Evolutionary conservation across 2,329 filamentous ascomycete genomes (phyloP).

Genomic region (Colletotrichum camelliae): DNA sequence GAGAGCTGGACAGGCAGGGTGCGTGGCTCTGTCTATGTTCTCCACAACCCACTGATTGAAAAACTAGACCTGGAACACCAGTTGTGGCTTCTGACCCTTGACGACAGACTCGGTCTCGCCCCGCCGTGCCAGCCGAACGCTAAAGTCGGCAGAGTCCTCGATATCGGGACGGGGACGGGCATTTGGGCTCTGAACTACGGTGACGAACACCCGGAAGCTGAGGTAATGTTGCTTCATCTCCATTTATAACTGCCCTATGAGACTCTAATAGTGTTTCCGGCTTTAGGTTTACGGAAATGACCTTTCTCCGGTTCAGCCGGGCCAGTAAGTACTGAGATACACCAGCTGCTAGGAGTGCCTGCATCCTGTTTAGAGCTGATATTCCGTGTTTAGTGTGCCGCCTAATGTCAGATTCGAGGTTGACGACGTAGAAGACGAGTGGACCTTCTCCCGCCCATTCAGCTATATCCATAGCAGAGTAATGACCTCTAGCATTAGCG

Average conservation of each 20-base stretch:
- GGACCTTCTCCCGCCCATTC: conserved; percentile 35
- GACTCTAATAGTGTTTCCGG: no score
- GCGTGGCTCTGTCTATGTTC: no score
- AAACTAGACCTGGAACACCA: conserved; percentile 38
- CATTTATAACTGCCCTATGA: no score
- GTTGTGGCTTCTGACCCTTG: conserved; percentile 34
- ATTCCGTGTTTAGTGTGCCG: conserved; percentile 12
- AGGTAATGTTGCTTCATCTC: no score
- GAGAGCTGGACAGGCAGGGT: conserved; percentile 2
- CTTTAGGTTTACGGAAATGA: conserved; percentile 31
- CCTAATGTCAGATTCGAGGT: conserved; percentile 49
- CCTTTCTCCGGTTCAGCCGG: conserved; percentile 38
- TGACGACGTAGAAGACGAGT: conserved; percentile 38
- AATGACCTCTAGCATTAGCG: conserved; percentile 35
- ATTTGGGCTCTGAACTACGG: conserved; percentile 30
- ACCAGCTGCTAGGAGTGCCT: no score
- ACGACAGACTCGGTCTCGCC: conserved; percentile 30
- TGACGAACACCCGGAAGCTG: conserved; percentile 34
- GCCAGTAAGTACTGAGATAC: conserved; percentile 28
- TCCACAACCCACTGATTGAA: neutral
- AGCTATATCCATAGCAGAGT: conserved; percentile 38
- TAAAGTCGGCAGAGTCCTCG: conserved; percentile 19
- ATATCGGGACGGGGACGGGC: conserved; percentile 29
- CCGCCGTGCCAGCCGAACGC: conserved; percentile 26
- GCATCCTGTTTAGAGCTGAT: no score